Evolutionary conservation across 805 yeast genomes (phyloP), one percentile per base, ranked within the genome.

Genomic region (Saccharomycopsis sp.): DNA sequence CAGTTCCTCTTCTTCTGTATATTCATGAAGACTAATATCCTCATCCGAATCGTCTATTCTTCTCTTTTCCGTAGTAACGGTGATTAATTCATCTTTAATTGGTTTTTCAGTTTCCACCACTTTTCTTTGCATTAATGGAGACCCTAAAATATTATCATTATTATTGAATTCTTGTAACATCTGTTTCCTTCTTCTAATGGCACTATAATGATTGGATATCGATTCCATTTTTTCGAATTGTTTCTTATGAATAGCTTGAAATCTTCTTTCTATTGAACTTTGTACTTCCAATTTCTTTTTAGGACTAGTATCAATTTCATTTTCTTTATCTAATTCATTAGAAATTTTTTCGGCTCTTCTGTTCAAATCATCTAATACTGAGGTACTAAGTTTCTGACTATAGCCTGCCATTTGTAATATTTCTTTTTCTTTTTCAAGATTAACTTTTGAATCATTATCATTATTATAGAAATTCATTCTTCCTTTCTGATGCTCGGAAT

Each of bases 191-290:
- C 41, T 30, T 49, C 44, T 48, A 34, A 48, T 50, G 4, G 60
- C 61, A 3, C 67, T 59, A 40, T 64, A 64, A 38, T 63, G 67
- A 19, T 50, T 55, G n/a, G 60, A 51, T 20, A 64, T 64, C 31
- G 64, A 57, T 15, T 63, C 67, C 68, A 64, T 62, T 29, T 55
- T 53, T 32, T 70, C 51, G 63, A 57, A 18, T 68, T 71, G 42
- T 59, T 69, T 36, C 67, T 70, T 32, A 59, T 58, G 37, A 51
- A 64, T 40, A 13, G 20, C 26, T 12, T 41, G 27, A 27, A 44
- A 43, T 28, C 23, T 40, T 14, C 34, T 17, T 61, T 51, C 63
- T 54, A 25, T 70, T 62, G 46, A 64, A 8, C 37, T 27, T 4
- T 5, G 3, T 9, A 9, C 15, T n/a, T 29, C 14, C 9, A n/a